A percentile compares a stretch with the other conserved stretches of the same genome.
Evolutionary conservation across 1,139 yeast genomes (phyloP).

Genomic region (Pichia norvegensis): DNA sequence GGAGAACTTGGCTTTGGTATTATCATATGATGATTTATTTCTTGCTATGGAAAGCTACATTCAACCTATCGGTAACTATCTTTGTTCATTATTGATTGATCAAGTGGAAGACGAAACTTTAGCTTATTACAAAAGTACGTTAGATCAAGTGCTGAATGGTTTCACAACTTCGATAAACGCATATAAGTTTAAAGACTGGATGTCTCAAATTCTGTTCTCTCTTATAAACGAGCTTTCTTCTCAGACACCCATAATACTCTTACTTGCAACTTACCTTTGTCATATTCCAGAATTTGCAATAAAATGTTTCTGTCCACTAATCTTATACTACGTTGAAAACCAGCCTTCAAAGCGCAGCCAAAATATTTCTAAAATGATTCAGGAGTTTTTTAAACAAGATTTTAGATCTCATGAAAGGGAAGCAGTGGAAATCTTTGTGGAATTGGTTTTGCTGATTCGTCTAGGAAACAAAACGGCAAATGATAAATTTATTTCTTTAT

Average conservation of each 20-base stretch:
- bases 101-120: constrained; percentile 20
- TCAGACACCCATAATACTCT: constrained; percentile 15
- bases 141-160: constrained; percentile 15
- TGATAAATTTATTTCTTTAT: constrained; percentile 32
- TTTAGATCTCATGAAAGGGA: constrained; percentile 12
- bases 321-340: constrained; percentile 24
- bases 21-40: constrained; percentile 22
- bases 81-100: constrained; percentile 30
- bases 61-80: constrained; percentile 31
- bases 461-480: constrained; percentile 34
- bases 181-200: constrained; percentile 19
- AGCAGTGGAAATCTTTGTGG: constrained; percentile 31
- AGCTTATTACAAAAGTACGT: constrained; percentile 11
- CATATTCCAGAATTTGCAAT: constrained; percentile 18
- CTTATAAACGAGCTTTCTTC: constrained; percentile 31
- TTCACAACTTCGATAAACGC: constrained; percentile 17
- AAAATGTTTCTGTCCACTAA: constrained; percentile 20
- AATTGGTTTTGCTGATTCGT: constrained; percentile 38
- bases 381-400: constrained; percentile 18
- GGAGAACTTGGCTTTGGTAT: constrained; percentile 12
- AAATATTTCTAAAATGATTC: constrained; percentile 16
- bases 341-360: constrained; percentile 15
- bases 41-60: constrained; percentile 19
- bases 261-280: constrained; percentile 24
- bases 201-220: constrained; percentile 28